Evolutionary conservation across 805 yeast species (phyloP).

Genomic region (Teunomyces atbi): DNA sequence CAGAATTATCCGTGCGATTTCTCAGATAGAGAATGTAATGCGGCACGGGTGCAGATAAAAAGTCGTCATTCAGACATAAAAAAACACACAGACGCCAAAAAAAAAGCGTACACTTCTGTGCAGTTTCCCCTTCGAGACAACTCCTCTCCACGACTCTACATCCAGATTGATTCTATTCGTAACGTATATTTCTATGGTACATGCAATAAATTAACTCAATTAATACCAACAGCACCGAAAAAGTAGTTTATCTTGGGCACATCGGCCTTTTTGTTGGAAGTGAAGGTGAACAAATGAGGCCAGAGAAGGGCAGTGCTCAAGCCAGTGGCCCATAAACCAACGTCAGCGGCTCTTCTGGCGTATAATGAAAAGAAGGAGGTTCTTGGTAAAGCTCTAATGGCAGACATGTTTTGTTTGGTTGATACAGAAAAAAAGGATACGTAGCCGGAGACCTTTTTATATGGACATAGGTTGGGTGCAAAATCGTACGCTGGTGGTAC

Average conservation of each 20-base stretch:
- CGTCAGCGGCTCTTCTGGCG: slow-evolving; percentile 28
- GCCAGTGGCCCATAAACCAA: slow-evolving; percentile 32
- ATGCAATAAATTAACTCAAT: background rate
- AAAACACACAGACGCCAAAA: too few relatives aligned
- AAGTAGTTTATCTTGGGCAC: slow-evolving; percentile 29
- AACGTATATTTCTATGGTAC: background rate
- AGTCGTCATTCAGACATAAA: too few relatives aligned
- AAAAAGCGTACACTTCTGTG: too few relatives aligned
- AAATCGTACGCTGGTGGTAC: background rate
- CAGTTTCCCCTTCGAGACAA: too few relatives aligned
- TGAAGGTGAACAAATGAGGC: slow-evolving; percentile 31
- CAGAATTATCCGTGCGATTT: background rate
- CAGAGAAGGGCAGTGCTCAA: slow-evolving; percentile 31
- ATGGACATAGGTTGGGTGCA: background rate
- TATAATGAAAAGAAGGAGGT: slow-evolving; percentile 23
- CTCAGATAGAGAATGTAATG: background rate
- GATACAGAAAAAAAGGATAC: too few relatives aligned
- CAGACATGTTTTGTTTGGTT: slow-evolving; percentile 1
- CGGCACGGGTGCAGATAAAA: background rate
- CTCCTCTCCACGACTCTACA: background rate
- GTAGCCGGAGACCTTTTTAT: background rate
- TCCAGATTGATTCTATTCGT: background rate
- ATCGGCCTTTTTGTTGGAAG: slow-evolving; percentile 21
- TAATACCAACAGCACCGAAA: slow-evolving; percentile 2
- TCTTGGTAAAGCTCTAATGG: slow-evolving; percentile 4